A percentile compares a stretch with the other conserved stretches of the same genome.
Evolutionary conservation across 2,329 filamentous ascomycete species (phyloP).

Genomic region (Aspergillus cejpii): DNA sequence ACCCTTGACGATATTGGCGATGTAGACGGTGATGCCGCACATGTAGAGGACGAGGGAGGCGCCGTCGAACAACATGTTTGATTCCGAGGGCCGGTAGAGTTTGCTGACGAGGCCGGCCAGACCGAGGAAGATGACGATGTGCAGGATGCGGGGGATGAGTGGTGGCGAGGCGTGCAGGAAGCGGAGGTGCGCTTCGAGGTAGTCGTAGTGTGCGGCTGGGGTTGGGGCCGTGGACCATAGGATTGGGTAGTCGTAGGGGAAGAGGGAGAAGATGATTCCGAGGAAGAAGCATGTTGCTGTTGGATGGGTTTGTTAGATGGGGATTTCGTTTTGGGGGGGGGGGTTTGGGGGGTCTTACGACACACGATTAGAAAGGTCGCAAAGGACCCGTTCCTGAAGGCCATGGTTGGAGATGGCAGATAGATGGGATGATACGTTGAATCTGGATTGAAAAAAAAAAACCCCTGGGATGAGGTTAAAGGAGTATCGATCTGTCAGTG

Average conservation of each 20-base stretch:
- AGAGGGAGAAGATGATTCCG: constrained; percentile 90
- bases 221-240: constrained; percentile 42
- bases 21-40: constrained; percentile 85
- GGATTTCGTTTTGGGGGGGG: constrained; percentile 9
- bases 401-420: constrained; percentile 24
- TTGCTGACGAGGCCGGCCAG: constrained; percentile 87
- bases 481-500: too few relatives aligned
- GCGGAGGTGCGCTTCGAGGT: constrained; percentile 81
- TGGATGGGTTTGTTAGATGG: constrained; percentile 9
- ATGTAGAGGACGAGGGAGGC: constrained; percentile 66
- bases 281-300: constrained; percentile 92
- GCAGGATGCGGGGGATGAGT: constrained; percentile 84
- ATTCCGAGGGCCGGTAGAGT: constrained; percentile 87
- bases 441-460: too few relatives aligned
- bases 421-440: constrained; percentile 12
- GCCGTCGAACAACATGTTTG: constrained; percentile 90
- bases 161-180: constrained; percentile 89
- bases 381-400: constrained; percentile 57
- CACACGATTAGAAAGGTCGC: constrained; percentile 96
- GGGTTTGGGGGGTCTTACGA: constrained; percentile 53
- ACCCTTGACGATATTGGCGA: constrained; percentile 94
- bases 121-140: constrained; percentile 85
- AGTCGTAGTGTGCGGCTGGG: constrained; percentile 62
- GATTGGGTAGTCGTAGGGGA: constrained; percentile 68
- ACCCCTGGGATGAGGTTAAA: too few relatives aligned